Base-by-base conservation (phyloP, 2,329 filamentous ascomycete genomes). In the Aspergillus sp. region DNA sequence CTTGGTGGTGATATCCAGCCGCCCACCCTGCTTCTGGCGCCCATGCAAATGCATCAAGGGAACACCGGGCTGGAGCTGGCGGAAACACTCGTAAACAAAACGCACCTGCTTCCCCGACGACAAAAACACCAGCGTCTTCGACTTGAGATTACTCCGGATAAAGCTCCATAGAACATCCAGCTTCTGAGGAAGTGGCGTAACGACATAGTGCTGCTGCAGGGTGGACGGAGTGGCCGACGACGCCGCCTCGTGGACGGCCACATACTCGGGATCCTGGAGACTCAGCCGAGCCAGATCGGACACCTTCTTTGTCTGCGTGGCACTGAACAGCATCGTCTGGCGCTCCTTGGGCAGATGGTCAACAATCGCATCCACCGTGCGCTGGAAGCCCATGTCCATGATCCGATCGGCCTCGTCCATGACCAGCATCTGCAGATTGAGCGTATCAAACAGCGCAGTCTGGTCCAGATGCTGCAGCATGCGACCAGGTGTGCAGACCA, bases 311-410 rank as follows among this genome's bases (percentile, higher is more conserved):
- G 91, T 91, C 69, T 96, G 94, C 0, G 91, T 98, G 3, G 91
- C 91, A 0, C 91, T 96, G 59, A 96, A 98, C 15, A 96, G 71
- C 32, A 96, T 86, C 1, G 86, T 94, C 56, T 98, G 91, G 31
- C 84, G 80, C 55, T 95, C 84, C 1, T 91, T 88, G 29, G 91
- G 80, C 56, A 94, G 82, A 51, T 91, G 94, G 44, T 78, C 78
- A 54, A 96, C 79, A 37, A 98, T 91, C 60, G 93, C 95, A 77
- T 91, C 91, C 33, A 98, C 88, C 58, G 98, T 91, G 2, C 91
- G 89, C 61, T 94, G 89, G 53, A 98, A 98, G 10, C 91, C 91
- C 91, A 98, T 96, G 58, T 98, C 91, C 55, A 96, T 95, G 91
- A 98, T 96, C 41, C 91, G 82, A 61, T 98, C 91, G 29, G 91